Evolutionary conservation across 1,139 yeast genomes (phyloP).

Genomic region (Hyphopichia buzzinii): DNA sequence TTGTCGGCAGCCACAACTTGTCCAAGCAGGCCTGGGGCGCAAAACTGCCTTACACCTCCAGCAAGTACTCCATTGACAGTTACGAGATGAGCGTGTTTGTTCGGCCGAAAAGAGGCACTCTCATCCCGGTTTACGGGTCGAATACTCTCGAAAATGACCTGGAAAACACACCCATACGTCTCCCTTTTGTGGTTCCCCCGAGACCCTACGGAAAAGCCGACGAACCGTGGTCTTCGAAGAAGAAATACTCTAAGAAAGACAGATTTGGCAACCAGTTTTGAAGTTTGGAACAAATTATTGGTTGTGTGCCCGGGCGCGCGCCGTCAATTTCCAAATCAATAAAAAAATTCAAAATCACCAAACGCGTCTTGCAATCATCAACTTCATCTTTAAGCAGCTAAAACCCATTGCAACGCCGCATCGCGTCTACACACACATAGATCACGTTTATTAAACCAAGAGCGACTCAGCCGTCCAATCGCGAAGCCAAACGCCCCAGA

Average conservation of each 20-base stretch:
- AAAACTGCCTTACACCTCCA: conserved; percentile 4
- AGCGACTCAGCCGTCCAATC: too few relatives aligned
- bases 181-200: conserved; percentile 59
- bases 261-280: not conserved
- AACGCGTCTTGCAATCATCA: too few relatives aligned
- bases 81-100: conserved; percentile 62
- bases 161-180: conserved; percentile 32
- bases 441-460: too few relatives aligned
- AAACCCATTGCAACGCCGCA: too few relatives aligned
- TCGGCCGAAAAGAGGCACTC: conserved; percentile 17
- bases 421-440: too few relatives aligned
- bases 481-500: too few relatives aligned
- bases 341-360: too few relatives aligned
- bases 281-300: too few relatives aligned
- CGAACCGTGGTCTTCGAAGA: conserved; percentile 42
- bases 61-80: conserved; percentile 29
- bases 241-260: not conserved
- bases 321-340: too few relatives aligned
- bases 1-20: conserved; percentile 65
- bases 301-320: too few relatives aligned
- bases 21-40: conserved; percentile 73
- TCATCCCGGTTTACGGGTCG: conserved; percentile 40
- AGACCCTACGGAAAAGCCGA: conserved; percentile 36
- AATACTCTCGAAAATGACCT: conserved; percentile 22
- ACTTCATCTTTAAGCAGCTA: too few relatives aligned